These are phyloP conservation scores for Ramaria sp. DNA, from an alignment of 768 basidiomycete species.

Conservation along the genomic window DNA sequence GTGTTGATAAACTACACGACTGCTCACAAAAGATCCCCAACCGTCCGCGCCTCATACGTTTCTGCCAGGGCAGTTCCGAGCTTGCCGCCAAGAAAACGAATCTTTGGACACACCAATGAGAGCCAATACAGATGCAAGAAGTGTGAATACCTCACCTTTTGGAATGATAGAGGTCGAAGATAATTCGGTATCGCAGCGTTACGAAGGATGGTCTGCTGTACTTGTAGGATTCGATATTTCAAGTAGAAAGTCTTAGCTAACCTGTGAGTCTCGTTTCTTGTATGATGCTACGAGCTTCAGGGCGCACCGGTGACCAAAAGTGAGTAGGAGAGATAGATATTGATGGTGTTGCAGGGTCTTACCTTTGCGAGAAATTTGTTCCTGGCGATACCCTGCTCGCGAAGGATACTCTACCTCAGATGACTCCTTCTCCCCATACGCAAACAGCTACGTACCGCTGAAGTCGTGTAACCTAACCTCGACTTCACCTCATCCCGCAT, in stretches of 20 bases:
- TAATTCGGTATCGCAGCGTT: conserved; percentile 78
- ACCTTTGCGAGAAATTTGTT: conserved; percentile 97
- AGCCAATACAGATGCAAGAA: not conserved
- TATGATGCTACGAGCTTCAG: conserved; percentile 77
- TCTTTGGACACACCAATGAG: conserved; percentile 34
- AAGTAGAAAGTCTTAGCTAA: conserved; percentile 16
- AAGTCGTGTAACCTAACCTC: conserved; percentile 85
- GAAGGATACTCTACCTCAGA: not conserved
- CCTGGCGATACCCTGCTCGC: conserved; percentile 72
- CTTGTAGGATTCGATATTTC: not conserved
- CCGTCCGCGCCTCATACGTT: conserved; percentile 82
- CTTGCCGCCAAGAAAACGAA: conserved; percentile 92
- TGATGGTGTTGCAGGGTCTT: not conserved
- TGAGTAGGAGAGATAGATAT: not conserved
- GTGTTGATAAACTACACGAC: not conserved
- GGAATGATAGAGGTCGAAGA: conserved; percentile 75
- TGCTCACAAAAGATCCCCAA: conserved; percentile 80
- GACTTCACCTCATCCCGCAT: conserved; percentile 56
- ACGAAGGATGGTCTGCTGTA: conserved; percentile 68
- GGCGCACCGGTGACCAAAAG: not conserved
- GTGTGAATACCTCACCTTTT: conserved; percentile 45
- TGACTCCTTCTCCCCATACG: not conserved
- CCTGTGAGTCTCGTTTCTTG: conserved; percentile 85
- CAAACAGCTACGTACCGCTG: conserved; percentile 48
- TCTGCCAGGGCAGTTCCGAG: conserved; percentile 78